These are phyloP conservation scores for Coemansia sp. DNA, from an alignment of 192 early-diverging fungal species.

Conservation along the genomic window DNA sequence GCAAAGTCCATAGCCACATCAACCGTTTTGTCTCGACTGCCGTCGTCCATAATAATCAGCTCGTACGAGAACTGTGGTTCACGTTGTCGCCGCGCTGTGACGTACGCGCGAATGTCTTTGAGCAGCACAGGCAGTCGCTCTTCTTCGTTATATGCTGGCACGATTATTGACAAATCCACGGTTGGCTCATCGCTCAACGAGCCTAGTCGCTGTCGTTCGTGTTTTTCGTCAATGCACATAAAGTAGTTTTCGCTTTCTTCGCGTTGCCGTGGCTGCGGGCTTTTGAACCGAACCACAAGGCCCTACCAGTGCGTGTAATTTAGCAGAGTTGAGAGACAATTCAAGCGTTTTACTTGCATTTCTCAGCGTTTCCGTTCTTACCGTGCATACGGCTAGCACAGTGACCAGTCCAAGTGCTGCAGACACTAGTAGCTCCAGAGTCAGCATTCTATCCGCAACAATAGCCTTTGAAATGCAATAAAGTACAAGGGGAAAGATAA, in stretches of 20 bases:
- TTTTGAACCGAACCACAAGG: slow-evolving; percentile 42
- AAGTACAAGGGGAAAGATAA: no score
- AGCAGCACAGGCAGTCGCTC: slow-evolving; percentile 83
- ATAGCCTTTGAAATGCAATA: no score
- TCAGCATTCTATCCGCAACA: neutral
- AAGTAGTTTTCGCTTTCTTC: slow-evolving; percentile 55
- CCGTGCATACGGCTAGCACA: slow-evolving; percentile 18
- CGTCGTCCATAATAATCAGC: slow-evolving; percentile 92
- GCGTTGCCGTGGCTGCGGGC: slow-evolving; percentile 45
- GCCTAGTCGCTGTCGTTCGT: slow-evolving; percentile 33
- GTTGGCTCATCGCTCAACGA: slow-evolving; percentile 28
- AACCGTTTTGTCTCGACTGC: slow-evolving; percentile 75
- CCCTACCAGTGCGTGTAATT: slow-evolving; percentile 1
- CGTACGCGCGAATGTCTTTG: slow-evolving; percentile 71
- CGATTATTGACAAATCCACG: slow-evolving; percentile 71
- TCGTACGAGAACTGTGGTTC: slow-evolving; percentile 68
- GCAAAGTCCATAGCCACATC: slow-evolving; percentile 68
- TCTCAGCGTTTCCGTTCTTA: slow-evolving; percentile 2
- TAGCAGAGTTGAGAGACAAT: neutral
- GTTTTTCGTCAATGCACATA: slow-evolving; percentile 36
- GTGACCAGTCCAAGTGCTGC: slow-evolving; percentile 12
- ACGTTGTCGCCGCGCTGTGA: slow-evolving; percentile 53
- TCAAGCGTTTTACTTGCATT: neutral
- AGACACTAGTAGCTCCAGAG: slow-evolving; percentile 9
- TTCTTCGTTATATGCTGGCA: slow-evolving; percentile 92